phyloP scores from a whole-genome alignment of 2,329 filamentous ascomycete genomes.

The Ustulina deusta region DNA sequence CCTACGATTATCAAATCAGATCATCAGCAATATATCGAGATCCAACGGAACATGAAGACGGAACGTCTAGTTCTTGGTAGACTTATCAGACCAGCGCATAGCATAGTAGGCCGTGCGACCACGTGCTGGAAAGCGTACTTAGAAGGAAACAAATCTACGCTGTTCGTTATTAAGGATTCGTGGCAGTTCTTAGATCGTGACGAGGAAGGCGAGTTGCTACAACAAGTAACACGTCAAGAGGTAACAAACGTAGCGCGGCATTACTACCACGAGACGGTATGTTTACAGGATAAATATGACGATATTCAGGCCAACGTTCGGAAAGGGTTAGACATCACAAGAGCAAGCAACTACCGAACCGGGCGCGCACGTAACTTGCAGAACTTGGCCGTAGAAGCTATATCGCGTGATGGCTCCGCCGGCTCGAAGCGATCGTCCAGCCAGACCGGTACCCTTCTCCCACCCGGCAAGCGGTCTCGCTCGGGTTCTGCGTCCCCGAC shows the following conservation, averaged over 20 bases:
- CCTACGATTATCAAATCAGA: constrained; percentile 54
- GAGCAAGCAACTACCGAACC: constrained; percentile 24
- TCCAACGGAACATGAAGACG: constrained; percentile 52
- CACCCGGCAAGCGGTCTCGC: constrained; percentile 28
- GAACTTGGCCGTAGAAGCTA: constrained; percentile 13
- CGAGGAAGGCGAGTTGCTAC: constrained; percentile 57
- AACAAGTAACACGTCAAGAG: constrained; percentile 52
- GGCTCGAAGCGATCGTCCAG: constrained; percentile 30
- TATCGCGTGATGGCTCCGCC: constrained; percentile 17
- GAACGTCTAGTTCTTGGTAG: constrained; percentile 57
- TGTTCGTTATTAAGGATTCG: constrained; percentile 60
- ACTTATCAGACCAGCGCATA: constrained; percentile 51
- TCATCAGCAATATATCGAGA: constrained; percentile 54
- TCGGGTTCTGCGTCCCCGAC: constrained; percentile 25
- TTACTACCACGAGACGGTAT: constrained; percentile 58
- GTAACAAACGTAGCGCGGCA: constrained; percentile 58
- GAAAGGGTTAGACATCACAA: constrained; percentile 49
- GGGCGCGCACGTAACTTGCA: constrained; percentile 11
- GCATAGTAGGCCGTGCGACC: constrained; percentile 54
- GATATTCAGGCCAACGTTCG: constrained; percentile 53
- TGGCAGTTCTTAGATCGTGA: constrained; percentile 57
- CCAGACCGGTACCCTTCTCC: constrained; percentile 26
- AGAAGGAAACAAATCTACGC: constrained; percentile 51
- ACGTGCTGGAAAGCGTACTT: constrained; percentile 59
- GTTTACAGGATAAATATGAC: constrained; percentile 50